phyloP scores from a whole-genome alignment of 2,329 filamentous ascomycete genomes.

The Arthrobotrys musiformis region DNA sequence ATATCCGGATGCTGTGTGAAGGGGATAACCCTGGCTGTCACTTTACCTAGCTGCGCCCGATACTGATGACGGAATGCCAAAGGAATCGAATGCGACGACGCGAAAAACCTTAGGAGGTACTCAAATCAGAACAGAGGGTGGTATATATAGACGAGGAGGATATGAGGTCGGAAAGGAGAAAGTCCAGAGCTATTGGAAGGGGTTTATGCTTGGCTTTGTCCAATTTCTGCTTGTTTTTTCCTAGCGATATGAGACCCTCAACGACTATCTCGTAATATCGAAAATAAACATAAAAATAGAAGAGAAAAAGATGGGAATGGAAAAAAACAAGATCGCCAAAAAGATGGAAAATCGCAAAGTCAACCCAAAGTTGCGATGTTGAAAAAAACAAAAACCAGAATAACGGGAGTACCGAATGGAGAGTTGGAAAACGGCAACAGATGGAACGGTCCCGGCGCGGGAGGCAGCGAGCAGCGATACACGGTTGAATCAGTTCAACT shows the following conservation, averaged over 20 bases:
- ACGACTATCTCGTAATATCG: conserved; percentile 19
- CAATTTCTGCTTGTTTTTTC: conserved; percentile 22
- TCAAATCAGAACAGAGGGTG: conserved; percentile 13
- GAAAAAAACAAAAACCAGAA: conserved; percentile 22
- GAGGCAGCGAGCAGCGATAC: conserved; percentile 15
- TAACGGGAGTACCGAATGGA: not conserved
- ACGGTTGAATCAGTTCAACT: not conserved
- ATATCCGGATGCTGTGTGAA: conserved; percentile 19
- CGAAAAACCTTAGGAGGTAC: not conserved
- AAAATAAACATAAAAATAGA: conserved; percentile 5
- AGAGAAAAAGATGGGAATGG: not conserved
- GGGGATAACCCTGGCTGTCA: conserved; percentile 15
- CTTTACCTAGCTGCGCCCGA: conserved; percentile 27
- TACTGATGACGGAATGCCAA: conserved; percentile 27
- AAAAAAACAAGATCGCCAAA: not conserved
- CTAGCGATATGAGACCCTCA: conserved; percentile 35
- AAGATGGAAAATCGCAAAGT: conserved; percentile 6
- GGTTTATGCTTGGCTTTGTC: conserved; percentile 23
- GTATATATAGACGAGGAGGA: conserved; percentile 18
- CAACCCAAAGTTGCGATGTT: conserved; percentile 1
- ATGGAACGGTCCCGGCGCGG: conserved; percentile 47
- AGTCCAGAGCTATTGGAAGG: conserved; percentile 9
- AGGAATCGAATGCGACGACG: conserved; percentile 18
- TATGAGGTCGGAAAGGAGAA: conserved; percentile 9
- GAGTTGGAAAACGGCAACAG: conserved; percentile 2